Base-by-base conservation (phyloP, 2,329 filamentous ascomycete species). In the Colletotrichum godetiae region DNA sequence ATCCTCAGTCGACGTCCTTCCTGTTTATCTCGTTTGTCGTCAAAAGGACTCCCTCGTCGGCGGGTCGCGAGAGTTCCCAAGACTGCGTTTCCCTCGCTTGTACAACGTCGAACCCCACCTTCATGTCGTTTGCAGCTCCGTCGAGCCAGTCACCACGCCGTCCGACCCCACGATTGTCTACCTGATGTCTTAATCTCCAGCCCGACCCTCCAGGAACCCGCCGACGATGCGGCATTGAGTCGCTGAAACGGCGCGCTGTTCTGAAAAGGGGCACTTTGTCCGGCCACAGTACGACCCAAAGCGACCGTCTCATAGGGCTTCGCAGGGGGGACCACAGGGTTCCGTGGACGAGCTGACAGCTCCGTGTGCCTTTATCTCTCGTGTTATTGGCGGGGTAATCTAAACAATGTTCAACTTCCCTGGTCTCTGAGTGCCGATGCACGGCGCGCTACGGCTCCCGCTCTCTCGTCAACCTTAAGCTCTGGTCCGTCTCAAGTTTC, bases 171-270 rank as follows among this genome's bases (percentile, higher is more conserved):
- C 62, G 68, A 74, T 67, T 60, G 27, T 63, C 52, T 27, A 68
- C 68, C 61, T 62, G 55, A 37, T 62, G 19, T 66, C 42, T 74
- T 68, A 67, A 67, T 67, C 57, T 67, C 58, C 72, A 67, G 52
- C n/a, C 52, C 62, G 67, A 63, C 68, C 72, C 63, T 62, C 68
- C 68, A 74, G 49, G 68, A 74, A 63, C 61, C 62, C 68, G 62
- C 62, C 62, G n/a, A 46, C 62, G 52, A 52, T 49, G 70, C 60
- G 53, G 53, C 60, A 65, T 24, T 60, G 60, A 70, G 33, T 60
- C 33, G 67, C 65, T 49, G 56, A 70, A 37, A 65, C 70, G 67
- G 67, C 70, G 66, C 67, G 49, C 35, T 70, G 60, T 56, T 70
- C 67, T 66, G 27, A 57, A 73, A 72, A 61, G n/a, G 58, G 70